Evolutionary conservation across 2,329 filamentous ascomycete species (phyloP), one percentile per base, ranked within the genome.

Genomic region (Monilinia laxa): DNA sequence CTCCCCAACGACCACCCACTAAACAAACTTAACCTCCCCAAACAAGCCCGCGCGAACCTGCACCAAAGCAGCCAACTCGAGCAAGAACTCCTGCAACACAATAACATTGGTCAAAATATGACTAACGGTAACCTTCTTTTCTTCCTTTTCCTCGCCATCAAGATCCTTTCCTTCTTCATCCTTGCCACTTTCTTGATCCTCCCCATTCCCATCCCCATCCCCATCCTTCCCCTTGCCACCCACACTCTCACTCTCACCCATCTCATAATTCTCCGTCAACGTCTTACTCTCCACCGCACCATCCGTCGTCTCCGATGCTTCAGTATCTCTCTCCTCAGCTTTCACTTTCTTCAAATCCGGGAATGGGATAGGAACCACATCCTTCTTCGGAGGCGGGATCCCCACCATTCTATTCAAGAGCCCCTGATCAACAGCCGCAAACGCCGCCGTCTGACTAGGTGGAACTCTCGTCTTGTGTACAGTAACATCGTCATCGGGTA

Each of bases 21-120:
- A 75, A 67, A 73, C 79, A 77, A 89, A 92, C 51, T 84, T 85
- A 35, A 92, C 87, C 76, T 94, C 91, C 64, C 89, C 89, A 77
- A 94, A 93, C 58, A 93, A 77, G 16, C 87, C 88, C 31, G 89
- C 90, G 65, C 91, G 82, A 47, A 90, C 88, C 76, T 94, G 90
- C 67, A 93, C 82, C 72, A 93, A 78, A 35, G 90, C 89, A 2
- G 90, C 87, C 66, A 94, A 77, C 77, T 95, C 91, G 60, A 94
- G 82, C 60, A 94, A 78, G 75, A 95, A 95, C 47, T 90, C 90
- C 76, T 95, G 91, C 67, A 93, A 81, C 62, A 94, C 85, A 67
- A 94, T 85, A 52, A 90, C 86, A 76, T 94, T 95, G 7, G 91
- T 94, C 69, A 95, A 80, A 14, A 94, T 81, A 75, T 94, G 91